A percentile compares a stretch with the other conserved stretches of the same genome.
Conservation (phyloP, 257 asterid genomes). For the Misopates orontium region DNA sequence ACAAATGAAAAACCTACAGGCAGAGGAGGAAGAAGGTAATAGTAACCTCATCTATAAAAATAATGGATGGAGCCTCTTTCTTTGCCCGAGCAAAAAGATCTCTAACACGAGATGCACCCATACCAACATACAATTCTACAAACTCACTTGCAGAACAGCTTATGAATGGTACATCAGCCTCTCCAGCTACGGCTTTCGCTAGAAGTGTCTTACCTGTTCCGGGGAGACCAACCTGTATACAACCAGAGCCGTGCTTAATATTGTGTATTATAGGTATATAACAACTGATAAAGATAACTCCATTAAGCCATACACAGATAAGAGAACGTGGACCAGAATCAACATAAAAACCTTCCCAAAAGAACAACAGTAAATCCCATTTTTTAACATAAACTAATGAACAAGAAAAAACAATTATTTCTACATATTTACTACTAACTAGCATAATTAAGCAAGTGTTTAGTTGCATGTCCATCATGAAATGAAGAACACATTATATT, state of each 20-base stretch:
- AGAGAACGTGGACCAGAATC: constrained; percentile 15
- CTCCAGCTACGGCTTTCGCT: constrained; percentile 99
- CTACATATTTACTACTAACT: too few relatives aligned
- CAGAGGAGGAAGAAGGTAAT: constrained; percentile 20
- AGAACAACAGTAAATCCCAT: neutral
- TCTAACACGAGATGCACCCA: constrained; percentile 99
- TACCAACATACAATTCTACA: constrained; percentile 96
- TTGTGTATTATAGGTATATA: constrained; percentile 6
- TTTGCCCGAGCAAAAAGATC: constrained; percentile 98
- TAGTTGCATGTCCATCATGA: constrained; percentile 6
- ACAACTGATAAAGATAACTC: constrained; percentile 5
- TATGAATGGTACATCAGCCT: constrained; percentile 96
- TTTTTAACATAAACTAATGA: constrained; percentile 14
- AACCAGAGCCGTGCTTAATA: constrained; percentile 24
- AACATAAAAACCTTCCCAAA: constrained; percentile 12
- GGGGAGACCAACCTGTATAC: constrained; percentile 88
- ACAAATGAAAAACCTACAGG: constrained; percentile 17
- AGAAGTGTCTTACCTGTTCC: constrained; percentile 99
- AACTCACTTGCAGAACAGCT: constrained; percentile 99
- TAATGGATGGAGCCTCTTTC: constrained; percentile 97
- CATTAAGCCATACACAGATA: constrained; percentile 5
- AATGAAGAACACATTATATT: constrained; percentile 2
- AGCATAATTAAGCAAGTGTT: constrained; percentile 2
- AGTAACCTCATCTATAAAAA: constrained; percentile 94
- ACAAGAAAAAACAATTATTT: neutral